These are phyloP conservation scores for Pilatotrama ljubarskyi DNA, from an alignment of 768 basidiomycete species.

Conservation along the genomic window DNA sequence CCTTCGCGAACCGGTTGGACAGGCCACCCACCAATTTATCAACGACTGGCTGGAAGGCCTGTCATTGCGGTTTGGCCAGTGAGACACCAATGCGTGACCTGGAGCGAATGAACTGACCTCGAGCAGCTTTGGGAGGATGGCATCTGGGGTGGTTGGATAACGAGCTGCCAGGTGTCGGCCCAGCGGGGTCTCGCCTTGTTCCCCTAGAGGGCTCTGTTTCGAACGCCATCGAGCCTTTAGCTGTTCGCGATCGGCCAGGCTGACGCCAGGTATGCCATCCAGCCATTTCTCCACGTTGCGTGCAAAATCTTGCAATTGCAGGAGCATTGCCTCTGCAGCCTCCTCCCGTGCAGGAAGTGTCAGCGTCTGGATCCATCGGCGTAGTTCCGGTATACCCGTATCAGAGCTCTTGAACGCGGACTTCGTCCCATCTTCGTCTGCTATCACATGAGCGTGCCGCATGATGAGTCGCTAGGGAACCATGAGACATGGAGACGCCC, in stretches of 20 bases:
- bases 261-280: not conserved
- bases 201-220: not conserved
- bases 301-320: not conserved
- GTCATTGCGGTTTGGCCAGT: too few species aligned
- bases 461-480: too few species aligned
- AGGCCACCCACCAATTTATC: not conserved
- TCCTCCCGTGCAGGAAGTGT: not conserved
- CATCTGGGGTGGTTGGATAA: not conserved
- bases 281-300: not conserved
- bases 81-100: too few species aligned
- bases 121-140: not conserved
- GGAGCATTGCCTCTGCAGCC: not conserved
- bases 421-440: not conserved
- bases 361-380: not conserved
- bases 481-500: too few species aligned
- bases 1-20: not conserved
- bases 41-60: not conserved
- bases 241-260: not conserved
- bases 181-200: not conserved
- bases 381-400: not conserved
- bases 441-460: too few species aligned
- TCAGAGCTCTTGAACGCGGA: not conserved
- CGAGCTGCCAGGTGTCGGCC: not conserved
- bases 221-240: not conserved
- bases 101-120: too few species aligned